Percentiles rank a stretch among this genome's conserved stretches.
These are phyloP conservation scores for Apophysomyces elegans DNA, from an alignment of 371 early-diverging fungal genomes.

Conservation along the genomic window DNA sequence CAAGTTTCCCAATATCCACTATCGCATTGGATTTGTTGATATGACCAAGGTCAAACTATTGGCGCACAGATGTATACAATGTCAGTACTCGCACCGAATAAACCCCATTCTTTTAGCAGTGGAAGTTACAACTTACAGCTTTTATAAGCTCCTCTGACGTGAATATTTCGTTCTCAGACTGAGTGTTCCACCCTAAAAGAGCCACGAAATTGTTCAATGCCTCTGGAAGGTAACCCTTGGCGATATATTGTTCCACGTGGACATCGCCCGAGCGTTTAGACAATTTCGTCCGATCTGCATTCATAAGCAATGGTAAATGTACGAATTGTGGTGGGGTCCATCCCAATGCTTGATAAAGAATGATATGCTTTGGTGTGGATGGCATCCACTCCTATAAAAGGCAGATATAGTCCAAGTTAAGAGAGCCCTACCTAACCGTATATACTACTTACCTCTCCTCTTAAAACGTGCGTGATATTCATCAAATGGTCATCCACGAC, in stretches of 20 bases:
- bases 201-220: constrained; percentile 90
- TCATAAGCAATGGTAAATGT: constrained; percentile 89
- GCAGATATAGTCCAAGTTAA: not conserved
- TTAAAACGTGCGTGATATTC: constrained; percentile 90
- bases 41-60: constrained; percentile 70
- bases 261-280: constrained; percentile 87
- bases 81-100: not conserved
- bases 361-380: constrained; percentile 89
- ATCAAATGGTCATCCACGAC: constrained; percentile 94
- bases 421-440: not conserved
- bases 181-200: constrained; percentile 85
- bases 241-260: constrained; percentile 71
- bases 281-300: constrained; percentile 82
- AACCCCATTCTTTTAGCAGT: not conserved
- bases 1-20: constrained; percentile 79
- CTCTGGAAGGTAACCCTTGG: constrained; percentile 86
- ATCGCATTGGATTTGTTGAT: constrained; percentile 80
- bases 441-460: constrained; percentile 74
- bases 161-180: constrained; percentile 62
- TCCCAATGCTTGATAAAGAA: constrained; percentile 82
- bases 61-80: not conserved
- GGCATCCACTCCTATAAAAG: constrained; percentile 85
- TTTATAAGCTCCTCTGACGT: constrained; percentile 68
- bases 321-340: constrained; percentile 83
- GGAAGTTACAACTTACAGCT: constrained; percentile 47